Evolutionary conservation across 257 asterid species (phyloP).

Genomic region (Solanum pinnatisectum): DNA sequence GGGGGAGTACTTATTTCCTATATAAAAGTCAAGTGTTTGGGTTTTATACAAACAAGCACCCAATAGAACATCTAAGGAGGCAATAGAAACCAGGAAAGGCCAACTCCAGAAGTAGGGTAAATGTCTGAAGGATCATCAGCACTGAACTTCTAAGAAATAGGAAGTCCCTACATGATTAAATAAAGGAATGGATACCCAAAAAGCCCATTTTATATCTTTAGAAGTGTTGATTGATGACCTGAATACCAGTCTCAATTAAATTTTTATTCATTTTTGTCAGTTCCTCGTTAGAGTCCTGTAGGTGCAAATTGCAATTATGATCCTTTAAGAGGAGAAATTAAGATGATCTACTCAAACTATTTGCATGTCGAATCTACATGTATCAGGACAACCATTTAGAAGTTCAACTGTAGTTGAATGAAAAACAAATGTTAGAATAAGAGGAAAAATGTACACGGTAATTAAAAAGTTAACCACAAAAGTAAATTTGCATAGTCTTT

Average conservation of each 20-base stretch:
- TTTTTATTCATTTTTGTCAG: neutral
- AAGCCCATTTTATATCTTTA: neutral
- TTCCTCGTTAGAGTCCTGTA: neutral
- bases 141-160: neutral
- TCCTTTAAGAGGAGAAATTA: neutral
- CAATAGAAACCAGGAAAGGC: neutral
- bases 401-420: neutral
- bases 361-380: neutral
- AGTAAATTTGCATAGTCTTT: neutral
- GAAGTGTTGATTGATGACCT: neutral
- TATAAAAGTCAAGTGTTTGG: neutral
- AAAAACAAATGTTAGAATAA: neutral
- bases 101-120: neutral
- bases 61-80: neutral
- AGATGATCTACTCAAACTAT: neutral
- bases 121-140: neutral
- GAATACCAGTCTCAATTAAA: neutral
- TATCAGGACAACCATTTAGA: neutral
- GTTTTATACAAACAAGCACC: neutral
- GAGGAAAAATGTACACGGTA: neutral
- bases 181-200: neutral
- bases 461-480: neutral
- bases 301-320: neutral
- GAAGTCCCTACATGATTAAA: neutral
- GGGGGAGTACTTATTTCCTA: neutral